These are phyloP conservation scores for Tolypocladium inflatum DNA, from an alignment of 2,329 filamentous ascomycete genomes.

Conservation along the genomic window DNA sequence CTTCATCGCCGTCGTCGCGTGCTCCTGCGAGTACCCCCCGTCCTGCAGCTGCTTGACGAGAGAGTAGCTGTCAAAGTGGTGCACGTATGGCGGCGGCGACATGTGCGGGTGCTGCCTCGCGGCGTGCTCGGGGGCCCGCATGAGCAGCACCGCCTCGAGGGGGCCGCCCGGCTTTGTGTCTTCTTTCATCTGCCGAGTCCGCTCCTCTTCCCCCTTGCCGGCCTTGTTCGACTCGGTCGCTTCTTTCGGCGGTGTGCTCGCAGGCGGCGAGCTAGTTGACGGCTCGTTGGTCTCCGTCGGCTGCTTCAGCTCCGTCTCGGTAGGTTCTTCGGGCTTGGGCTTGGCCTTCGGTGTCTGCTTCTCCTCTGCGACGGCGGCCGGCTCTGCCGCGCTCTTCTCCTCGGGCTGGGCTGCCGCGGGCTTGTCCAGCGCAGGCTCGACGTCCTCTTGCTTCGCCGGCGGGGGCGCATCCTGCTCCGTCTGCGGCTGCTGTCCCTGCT, in stretches of 20 bases:
- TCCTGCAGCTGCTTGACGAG: slow-evolving; percentile 73
- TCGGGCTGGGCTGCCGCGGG: neutral
- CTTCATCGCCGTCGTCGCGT: slow-evolving; percentile 87
- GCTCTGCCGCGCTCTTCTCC: neutral
- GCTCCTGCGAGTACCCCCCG: slow-evolving; percentile 61
- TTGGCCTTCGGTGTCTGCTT: neutral
- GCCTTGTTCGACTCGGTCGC: neutral
- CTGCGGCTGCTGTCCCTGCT: slow-evolving; percentile 5
- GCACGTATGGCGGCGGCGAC: slow-evolving; percentile 70
- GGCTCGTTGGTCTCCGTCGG: neutral
- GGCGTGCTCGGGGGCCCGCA: slow-evolving; percentile 30
- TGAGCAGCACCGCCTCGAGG: slow-evolving; percentile 41
- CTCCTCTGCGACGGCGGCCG: neutral
- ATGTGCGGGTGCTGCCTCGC: slow-evolving; percentile 53
- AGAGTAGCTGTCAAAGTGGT: slow-evolving; percentile 93
- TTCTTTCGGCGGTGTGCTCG: neutral
- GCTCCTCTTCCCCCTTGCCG: slow-evolving; percentile 7
- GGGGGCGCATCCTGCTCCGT: neutral
- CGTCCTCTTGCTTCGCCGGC: neutral
- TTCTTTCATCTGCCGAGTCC: slow-evolving; percentile 17
- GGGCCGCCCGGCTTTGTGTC: slow-evolving; percentile 19
- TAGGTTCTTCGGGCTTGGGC: neutral
- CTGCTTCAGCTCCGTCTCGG: neutral
- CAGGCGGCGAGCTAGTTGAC: neutral
- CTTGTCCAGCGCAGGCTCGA: neutral